Conservation (phyloP, 345 rosid genomes). For the Eucalyptus urophylla region DNA sequence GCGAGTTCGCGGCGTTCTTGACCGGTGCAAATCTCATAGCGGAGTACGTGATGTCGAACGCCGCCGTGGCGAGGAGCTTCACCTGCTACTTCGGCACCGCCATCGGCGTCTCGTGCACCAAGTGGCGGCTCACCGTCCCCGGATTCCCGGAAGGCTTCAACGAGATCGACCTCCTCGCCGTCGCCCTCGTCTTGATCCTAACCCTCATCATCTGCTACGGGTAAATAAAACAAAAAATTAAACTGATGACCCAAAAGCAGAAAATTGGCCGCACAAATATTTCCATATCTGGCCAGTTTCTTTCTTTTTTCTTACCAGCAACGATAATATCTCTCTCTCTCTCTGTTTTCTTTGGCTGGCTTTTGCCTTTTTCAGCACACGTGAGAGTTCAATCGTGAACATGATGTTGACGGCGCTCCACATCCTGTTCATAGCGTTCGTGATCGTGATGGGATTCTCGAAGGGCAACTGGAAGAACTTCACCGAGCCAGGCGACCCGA, state of each 20-base stretch:
- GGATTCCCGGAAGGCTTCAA: constrained; percentile 65
- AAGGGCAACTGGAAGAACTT: constrained; percentile 62
- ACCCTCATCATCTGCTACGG: constrained; percentile 70
- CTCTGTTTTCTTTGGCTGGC: neutral
- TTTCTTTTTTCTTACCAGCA: neutral
- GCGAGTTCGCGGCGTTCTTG: constrained; percentile 80
- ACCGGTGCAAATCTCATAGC: constrained; percentile 81
- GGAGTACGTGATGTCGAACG: constrained; percentile 94
- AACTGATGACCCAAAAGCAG: neutral
- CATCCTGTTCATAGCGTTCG: constrained; percentile 61
- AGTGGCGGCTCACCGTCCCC: constrained; percentile 46
- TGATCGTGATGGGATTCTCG: constrained; percentile 64
- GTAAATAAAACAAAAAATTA: neutral
- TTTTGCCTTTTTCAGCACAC: constrained; percentile 18
- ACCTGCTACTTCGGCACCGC: constrained; percentile 64
- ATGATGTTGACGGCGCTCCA: constrained; percentile 67
- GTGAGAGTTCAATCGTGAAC: constrained; percentile 77
- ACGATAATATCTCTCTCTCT: neutral
- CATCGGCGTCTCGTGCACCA: constrained; percentile 54
- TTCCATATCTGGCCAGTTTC: neutral
- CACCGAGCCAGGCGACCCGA: constrained; percentile 28
- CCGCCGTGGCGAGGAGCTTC: constrained; percentile 79
- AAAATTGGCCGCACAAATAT: neutral
- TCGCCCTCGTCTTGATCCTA: constrained; percentile 31
- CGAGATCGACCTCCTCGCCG: constrained; percentile 62